Percentiles rank a stretch among this genome's conserved stretches.
Conservation (phyloP, 2,329 filamentous ascomycete species). For the Monilinia laxa region DNA sequence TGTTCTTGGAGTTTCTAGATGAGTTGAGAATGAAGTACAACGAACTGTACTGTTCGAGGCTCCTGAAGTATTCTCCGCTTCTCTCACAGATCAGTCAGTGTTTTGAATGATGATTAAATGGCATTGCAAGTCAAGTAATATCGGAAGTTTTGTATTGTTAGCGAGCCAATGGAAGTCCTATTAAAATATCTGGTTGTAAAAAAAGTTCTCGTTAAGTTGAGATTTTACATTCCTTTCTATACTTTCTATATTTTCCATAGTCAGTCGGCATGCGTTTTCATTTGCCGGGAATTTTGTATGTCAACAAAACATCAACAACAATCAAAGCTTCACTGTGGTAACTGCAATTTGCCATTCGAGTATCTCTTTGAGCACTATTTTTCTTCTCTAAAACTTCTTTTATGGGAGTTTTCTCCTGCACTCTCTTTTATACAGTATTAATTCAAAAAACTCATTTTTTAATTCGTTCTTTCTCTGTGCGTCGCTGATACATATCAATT, state of each 20-base stretch:
- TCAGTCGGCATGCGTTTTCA: conserved; percentile 10
- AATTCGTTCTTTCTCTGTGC: conserved; percentile 19
- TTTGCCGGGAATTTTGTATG: conserved; percentile 13
- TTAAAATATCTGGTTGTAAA: neutral
- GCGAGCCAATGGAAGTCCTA: neutral
- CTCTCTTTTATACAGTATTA: neutral
- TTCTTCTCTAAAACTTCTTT: neutral
- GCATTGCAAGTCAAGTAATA: neutral
- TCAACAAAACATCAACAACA: conserved; percentile 24
- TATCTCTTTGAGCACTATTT: neutral
- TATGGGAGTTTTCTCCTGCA: neutral
- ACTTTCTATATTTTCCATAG: neutral
- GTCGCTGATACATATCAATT: conserved; percentile 3
- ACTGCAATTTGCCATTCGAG: neutral
- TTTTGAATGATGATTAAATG: neutral
- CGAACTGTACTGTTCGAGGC: neutral
- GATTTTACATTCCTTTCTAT: conserved; percentile 19
- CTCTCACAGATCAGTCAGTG: neutral
- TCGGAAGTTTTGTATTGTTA: neutral
- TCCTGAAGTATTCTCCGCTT: neutral
- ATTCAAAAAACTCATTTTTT: neutral
- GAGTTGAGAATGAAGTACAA: neutral
- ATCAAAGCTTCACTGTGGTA: conserved; percentile 13
- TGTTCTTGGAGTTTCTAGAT: neutral
- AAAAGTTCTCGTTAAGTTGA: neutral